These are phyloP conservation scores for Candida verbasci DNA, from an alignment of 805 yeast species.

Conservation along the genomic window DNA sequence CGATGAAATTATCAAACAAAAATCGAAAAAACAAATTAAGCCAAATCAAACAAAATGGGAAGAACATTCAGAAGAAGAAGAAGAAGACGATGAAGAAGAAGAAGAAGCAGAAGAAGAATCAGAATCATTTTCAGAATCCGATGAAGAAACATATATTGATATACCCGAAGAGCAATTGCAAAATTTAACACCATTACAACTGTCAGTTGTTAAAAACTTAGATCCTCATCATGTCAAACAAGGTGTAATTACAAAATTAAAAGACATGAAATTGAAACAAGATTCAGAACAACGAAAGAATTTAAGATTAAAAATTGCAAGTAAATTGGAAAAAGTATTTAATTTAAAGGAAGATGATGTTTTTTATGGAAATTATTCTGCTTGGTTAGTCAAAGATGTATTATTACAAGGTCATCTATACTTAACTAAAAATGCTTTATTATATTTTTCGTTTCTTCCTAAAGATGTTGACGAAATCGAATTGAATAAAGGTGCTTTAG, in stretches of 20 bases:
- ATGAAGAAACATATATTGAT: background rate
- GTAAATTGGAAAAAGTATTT: conserved; percentile 31
- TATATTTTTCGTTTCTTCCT: conserved; percentile 81
- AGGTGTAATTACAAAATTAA: conserved; percentile 8
- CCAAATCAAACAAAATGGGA: background rate
- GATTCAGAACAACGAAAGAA: conserved; percentile 8
- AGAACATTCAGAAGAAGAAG: background rate
- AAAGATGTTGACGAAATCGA: conserved; percentile 29
- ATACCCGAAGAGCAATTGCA: conserved; percentile 1
- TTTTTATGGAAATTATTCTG: conserved; percentile 58
- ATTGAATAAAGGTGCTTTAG: conserved; percentile 35
- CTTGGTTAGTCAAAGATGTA: conserved; percentile 82
- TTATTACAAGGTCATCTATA: conserved; percentile 82
- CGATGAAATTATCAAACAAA: conserved; percentile 4
- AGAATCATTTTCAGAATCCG: conserved; percentile 1
- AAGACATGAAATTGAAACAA: conserved; percentile 7
- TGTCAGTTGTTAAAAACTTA: conserved; percentile 27
- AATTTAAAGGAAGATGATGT: conserved; percentile 50
- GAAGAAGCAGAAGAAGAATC: conserved; percentile 4
- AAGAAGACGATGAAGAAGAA: conserved; percentile 1
- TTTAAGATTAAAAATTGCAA: conserved; percentile 25
- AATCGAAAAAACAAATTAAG: background rate
- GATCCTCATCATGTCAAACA: conserved; percentile 15
- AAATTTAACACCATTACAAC: conserved; percentile 16
- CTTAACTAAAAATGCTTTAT: conserved; percentile 57